Percentiles rank a stretch among this genome's conserved stretches.
These are phyloP conservation scores for Elongisporangium anandrum DNA, from an alignment of 352 stramenopile species.

Conservation along the genomic window DNA sequence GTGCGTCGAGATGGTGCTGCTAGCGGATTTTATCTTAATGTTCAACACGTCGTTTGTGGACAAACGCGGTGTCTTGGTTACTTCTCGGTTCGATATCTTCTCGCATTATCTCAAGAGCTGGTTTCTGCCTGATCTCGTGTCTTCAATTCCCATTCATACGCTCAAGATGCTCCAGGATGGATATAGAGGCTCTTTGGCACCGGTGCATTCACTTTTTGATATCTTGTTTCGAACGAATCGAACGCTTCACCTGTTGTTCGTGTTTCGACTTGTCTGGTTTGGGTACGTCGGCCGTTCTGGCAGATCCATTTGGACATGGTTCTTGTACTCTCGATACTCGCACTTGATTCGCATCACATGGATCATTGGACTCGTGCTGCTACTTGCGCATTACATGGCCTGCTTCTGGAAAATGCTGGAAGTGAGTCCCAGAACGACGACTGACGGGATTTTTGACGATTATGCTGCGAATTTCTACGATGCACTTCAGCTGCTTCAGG, in stretches of 20 bases:
- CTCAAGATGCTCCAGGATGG: neutral
- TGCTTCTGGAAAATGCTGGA: slow-evolving; percentile 48
- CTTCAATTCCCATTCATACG: neutral
- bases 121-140: slow-evolving; percentile 13
- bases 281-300: slow-evolving; percentile 3
- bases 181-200: neutral
- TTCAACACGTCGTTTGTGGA: slow-evolving; percentile 45
- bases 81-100: slow-evolving; percentile 27
- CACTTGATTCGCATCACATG: slow-evolving; percentile 33
- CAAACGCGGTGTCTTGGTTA: slow-evolving; percentile 24
- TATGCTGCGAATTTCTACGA: slow-evolving; percentile 46
- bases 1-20: slow-evolving; percentile 23
- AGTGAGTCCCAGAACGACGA: neutral
- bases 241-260: neutral
- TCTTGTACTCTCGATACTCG: slow-evolving; percentile 38
- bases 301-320: slow-evolving; percentile 24
- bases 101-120: slow-evolving; percentile 27
- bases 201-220: neutral
- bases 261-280: neutral
- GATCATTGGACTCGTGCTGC: slow-evolving; percentile 32
- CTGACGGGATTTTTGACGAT: slow-evolving; percentile 3
- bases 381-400: slow-evolving; percentile 43
- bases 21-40: slow-evolving; percentile 29
- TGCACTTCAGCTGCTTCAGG: slow-evolving; percentile 37
- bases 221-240: neutral